Conservation (phyloP, 306 rosid species). For the Spatholobus suberectus region DNA sequence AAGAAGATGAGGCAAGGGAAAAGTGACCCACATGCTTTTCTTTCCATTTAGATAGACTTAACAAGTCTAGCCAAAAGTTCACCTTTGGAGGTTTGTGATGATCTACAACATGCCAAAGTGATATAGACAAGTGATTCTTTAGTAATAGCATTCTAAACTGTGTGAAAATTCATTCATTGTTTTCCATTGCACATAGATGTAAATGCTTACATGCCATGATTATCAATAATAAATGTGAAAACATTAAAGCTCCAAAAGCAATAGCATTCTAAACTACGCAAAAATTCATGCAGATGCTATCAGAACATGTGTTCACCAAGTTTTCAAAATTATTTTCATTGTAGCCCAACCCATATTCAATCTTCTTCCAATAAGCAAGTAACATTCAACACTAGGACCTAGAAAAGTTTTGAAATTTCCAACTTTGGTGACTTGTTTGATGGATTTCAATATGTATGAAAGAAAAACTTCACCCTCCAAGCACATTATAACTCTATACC, state of each 20-base stretch:
- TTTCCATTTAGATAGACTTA: constrained; percentile 73
- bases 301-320: not conserved
- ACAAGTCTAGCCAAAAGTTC: constrained; percentile 69
- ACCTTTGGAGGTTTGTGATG: constrained; percentile 70
- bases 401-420: not conserved
- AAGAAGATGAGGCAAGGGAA: too few species aligned
- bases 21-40: constrained; percentile 60
- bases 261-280: constrained; percentile 4
- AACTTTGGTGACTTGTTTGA: not conserved
- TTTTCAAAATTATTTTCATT: not conserved
- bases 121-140: constrained; percentile 4
- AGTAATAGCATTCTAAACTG: too few species aligned
- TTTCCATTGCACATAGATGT: constrained; percentile 1
- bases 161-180: too few species aligned
- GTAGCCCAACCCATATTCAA: not conserved
- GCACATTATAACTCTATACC: not conserved
- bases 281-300: not conserved
- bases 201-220: not conserved
- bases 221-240: not conserved
- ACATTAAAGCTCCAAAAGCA: constrained; percentile 8
- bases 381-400: not conserved
- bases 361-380: not conserved
- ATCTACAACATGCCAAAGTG: constrained; percentile 50
- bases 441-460: not conserved
- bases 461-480: not conserved